These are phyloP conservation scores for Carallia brachiata DNA, from an alignment of 345 rosid genomes.

Conservation along the genomic window DNA sequence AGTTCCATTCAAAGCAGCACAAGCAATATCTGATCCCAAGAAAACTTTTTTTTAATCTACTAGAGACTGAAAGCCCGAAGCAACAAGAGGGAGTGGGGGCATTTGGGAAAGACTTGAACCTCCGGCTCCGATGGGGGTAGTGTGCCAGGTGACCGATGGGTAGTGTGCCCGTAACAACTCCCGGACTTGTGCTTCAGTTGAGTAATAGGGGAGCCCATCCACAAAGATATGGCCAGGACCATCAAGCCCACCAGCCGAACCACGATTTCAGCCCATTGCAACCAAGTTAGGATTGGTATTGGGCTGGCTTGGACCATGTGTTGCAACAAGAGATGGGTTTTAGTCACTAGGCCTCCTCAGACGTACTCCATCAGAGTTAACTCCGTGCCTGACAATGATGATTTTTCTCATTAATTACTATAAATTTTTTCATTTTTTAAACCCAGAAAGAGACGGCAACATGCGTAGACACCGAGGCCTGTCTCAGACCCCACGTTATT, in stretches of 20 bases:
- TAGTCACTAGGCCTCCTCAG: conserved; percentile 96
- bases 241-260: conserved; percentile 95
- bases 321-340: conserved; percentile 88
- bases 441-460: no score
- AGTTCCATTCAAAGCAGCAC: conserved; percentile 46
- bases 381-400: no score
- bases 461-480: no score
- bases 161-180: conserved; percentile 45
- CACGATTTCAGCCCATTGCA: conserved; percentile 86
- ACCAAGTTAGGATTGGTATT: conserved; percentile 82
- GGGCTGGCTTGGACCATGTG: conserved; percentile 99
- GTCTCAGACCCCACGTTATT: no score
- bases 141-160: no score
- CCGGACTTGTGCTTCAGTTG: conserved; percentile 84
- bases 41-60: conserved; percentile 44
- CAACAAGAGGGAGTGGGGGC: no score
- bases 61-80: no score
- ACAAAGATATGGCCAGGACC: conserved; percentile 95
- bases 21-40: conserved; percentile 89
- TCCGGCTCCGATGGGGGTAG: no score
- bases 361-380: no score
- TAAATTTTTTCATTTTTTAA: no score
- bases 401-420: no score
- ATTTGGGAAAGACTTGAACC: conserved; percentile 55
- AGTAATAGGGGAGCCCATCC: conserved; percentile 91